Evolutionary conservation across 306 rosid species (phyloP).

Genomic region (Pyrus communis): DNA sequence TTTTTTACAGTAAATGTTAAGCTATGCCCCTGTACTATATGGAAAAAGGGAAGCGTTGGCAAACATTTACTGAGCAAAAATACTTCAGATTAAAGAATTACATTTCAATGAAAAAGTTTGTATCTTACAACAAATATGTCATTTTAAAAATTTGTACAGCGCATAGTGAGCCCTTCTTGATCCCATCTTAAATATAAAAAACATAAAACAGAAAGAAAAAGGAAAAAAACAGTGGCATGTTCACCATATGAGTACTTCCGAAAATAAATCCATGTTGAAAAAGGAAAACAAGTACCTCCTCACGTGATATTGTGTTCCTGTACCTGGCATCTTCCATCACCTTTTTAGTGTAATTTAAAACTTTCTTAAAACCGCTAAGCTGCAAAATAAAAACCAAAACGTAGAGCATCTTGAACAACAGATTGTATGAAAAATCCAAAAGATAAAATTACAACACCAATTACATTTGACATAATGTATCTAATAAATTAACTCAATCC

Average conservation of each 20-base stretch:
- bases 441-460: slow-evolving; percentile 9
- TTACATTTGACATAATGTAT: not conserved
- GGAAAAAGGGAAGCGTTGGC: not conserved
- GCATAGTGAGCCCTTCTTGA: not conserved
- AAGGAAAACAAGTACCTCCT: slow-evolving; percentile 60
- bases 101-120: not conserved
- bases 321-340: slow-evolving; percentile 76
- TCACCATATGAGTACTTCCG: not conserved
- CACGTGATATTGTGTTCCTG: slow-evolving; percentile 74
- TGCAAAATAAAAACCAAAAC: slow-evolving; percentile 40
- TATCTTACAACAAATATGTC: too few species aligned
- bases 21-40: not conserved
- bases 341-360: slow-evolving; percentile 83
- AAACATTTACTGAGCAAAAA: not conserved
- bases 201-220: not conserved
- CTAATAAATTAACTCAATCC: not conserved
- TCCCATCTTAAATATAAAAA: not conserved
- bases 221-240: not conserved
- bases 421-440: slow-evolving; percentile 8
- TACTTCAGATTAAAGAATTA: not conserved
- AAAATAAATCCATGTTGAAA: slow-evolving; percentile 1
- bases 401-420: slow-evolving; percentile 17
- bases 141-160: too few species aligned
- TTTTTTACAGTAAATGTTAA: not conserved
- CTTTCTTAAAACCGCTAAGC: slow-evolving; percentile 99